These are phyloP conservation scores for Chrysanthemum seticuspe DNA, from an alignment of 129 eudicot genomes.

Conservation along the genomic window DNA sequence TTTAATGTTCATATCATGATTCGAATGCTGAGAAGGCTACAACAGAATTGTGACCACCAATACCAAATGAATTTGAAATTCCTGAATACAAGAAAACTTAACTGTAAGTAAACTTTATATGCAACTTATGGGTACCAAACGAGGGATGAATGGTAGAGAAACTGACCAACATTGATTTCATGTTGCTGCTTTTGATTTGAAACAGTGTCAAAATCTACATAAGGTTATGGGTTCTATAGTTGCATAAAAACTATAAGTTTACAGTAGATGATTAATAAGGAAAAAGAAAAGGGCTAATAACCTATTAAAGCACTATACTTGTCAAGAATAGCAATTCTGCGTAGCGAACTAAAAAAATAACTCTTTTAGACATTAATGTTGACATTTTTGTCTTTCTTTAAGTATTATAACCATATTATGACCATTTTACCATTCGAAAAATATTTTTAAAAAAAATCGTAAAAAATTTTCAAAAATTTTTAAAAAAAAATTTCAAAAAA, in stretches of 20 bases:
- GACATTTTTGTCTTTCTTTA: too few species aligned
- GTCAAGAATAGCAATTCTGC: too few species aligned
- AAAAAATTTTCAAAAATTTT: too few species aligned
- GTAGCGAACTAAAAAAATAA: too few species aligned
- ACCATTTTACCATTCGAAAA: too few species aligned
- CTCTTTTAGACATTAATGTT: too few species aligned
- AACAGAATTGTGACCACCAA: neutral
- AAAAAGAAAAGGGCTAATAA: too few species aligned
- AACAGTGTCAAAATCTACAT: neutral
- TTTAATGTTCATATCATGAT: neutral
- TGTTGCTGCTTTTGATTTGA: neutral
- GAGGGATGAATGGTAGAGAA: neutral
- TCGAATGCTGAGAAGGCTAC: neutral
- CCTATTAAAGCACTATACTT: too few species aligned
- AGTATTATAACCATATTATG: too few species aligned
- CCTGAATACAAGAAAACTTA: neutral
- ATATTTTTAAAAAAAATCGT: too few species aligned
- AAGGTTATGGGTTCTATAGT: neutral
- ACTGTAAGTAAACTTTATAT: neutral
- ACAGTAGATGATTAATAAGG: too few species aligned
- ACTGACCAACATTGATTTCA: neutral
- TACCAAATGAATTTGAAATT: neutral
- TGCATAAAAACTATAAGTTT: constrained; percentile 16
- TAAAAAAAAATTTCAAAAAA: too few species aligned
- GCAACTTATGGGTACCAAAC: neutral